Base-by-base conservation (phyloP, 2,329 filamentous ascomycete species). In the Gaeumannomyces sp. region DNA sequence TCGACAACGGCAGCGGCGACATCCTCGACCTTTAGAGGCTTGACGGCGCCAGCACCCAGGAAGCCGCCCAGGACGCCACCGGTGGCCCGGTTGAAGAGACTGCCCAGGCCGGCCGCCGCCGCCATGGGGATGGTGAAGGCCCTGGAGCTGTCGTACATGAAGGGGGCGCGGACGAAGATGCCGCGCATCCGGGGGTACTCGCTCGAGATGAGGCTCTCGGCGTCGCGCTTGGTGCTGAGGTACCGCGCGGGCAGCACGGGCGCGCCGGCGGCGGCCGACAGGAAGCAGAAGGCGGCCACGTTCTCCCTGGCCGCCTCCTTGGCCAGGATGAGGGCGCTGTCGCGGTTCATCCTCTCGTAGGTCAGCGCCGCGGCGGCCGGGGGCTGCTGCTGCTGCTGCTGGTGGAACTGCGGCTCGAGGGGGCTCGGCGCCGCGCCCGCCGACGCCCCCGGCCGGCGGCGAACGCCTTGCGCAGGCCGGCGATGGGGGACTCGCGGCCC, bases 331-430 rank as follows among this genome's bases (percentile, higher is more conserved):
- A 98, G 86, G 61, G 94, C 94, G 79, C 81, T 86, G 78, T 98
- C 94, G 65, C 95, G 86, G 79, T 99, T 99, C 92, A 99, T 97
- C 67, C 93, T 83, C 80, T 98, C 95, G 79, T 99, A 99, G 25
- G 94, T 97, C 71, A 97, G 82, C 59, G 22, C 19, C 58, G 60
- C 19, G 11, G 90, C 31, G 88, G 88, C 70, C 88, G 87, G 60
- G 80, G 84, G 75, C 91, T 88, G 63, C 45, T n/a, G 45, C 38
- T 45, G 38, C 38, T 45, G 38, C 14, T 45, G 38, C 16, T 53
- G 45, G 2, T 53, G 45, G 45, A 1, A n/a, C 1, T 59, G 57
- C 25, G 88, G 84, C 67, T 89, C 83, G 25, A 96, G 80, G 2
- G 91, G 92, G 74, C 96, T 91, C 64, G 79, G 83, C 64, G 86